Percentiles rank a stretch among this genome's conserved stretches.
Conservation (phyloP, 257 asterid species). For the Solanum lycopersicoides region DNA sequence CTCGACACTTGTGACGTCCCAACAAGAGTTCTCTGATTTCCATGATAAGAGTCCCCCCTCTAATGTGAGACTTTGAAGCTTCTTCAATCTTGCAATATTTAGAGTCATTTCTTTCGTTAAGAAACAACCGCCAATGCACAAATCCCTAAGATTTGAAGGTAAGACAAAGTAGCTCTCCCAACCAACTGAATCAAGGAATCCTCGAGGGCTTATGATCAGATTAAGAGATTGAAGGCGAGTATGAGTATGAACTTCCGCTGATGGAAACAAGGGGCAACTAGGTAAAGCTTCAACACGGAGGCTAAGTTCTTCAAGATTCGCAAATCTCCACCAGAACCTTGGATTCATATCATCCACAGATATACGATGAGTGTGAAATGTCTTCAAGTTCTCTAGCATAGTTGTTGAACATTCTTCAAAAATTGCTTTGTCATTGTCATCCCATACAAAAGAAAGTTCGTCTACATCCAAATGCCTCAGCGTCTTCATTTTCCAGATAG, state of each 20-base stretch:
- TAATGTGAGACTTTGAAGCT: not conserved
- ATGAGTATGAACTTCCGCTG: not conserved
- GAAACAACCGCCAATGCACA: not conserved
- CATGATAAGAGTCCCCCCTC: rapidly evolving
- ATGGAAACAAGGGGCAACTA: not conserved
- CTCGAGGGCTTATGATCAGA: not conserved
- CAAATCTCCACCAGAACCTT: not conserved
- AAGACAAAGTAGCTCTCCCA: not conserved
- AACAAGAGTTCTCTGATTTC: rapidly evolving
- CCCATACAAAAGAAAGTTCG: not conserved
- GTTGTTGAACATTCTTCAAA: not conserved
- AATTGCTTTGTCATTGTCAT: too few species aligned
- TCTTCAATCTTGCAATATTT: not conserved
- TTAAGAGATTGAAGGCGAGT: not conserved
- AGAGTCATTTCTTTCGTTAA: not conserved
- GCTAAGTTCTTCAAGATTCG: not conserved
- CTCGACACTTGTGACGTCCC: not conserved
- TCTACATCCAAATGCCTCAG: not conserved
- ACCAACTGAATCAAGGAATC: not conserved
- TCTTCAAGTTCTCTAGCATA: not conserved
- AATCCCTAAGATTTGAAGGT: not conserved
- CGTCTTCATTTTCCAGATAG: not conserved
- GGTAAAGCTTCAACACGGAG: not conserved
- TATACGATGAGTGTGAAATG: not conserved
- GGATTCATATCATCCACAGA: not conserved